phyloP scores from a whole-genome alignment of 2,329 filamentous ascomycete genomes.

The Orbilia javanica region DNA sequence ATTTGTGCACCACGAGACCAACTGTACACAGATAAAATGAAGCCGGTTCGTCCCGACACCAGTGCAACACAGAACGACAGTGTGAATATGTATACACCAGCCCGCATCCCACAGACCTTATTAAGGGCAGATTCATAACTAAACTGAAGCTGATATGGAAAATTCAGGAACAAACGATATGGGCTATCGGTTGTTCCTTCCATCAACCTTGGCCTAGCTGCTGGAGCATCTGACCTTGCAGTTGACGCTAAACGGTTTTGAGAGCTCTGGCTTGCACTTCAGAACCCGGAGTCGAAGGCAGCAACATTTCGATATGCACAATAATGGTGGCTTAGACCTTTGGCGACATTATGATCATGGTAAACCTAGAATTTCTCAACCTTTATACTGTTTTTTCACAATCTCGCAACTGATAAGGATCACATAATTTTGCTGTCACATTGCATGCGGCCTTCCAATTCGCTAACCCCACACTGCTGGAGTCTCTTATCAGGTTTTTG shows the following conservation, averaged over 20 bases:
- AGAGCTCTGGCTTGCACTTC: neutral
- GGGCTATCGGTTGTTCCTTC: constrained; percentile 36
- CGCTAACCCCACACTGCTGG: constrained; percentile 31
- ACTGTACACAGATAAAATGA: neutral
- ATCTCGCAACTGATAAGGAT: constrained; percentile 26
- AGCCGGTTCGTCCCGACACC: constrained; percentile 34
- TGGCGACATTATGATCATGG: constrained; percentile 26
- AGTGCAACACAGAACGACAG: constrained; percentile 24
- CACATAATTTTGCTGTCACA: constrained; percentile 19
- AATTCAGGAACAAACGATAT: constrained; percentile 11
- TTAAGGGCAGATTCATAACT: neutral
- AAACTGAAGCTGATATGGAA: constrained; percentile 1
- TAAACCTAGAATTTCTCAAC: constrained; percentile 40
- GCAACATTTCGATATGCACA: constrained; percentile 45
- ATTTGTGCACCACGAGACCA: no score
- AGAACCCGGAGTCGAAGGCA: constrained; percentile 35
- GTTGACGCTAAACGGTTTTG: constrained; percentile 37
- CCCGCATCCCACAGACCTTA: neutral
- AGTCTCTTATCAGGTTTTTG: constrained; percentile 39
- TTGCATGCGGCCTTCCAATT: constrained; percentile 27
- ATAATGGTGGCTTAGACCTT: constrained; percentile 37
- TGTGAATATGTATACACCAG: neutral
- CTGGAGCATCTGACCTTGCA: constrained; percentile 31
- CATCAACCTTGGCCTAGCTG: constrained; percentile 16
- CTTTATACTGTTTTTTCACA: constrained; percentile 8